A percentile compares a stretch with the other conserved stretches of the same genome.
Evolutionary conservation across 371 early-diverging fungal species (phyloP).

Genomic region (Quaeritorhiza haematococci): DNA sequence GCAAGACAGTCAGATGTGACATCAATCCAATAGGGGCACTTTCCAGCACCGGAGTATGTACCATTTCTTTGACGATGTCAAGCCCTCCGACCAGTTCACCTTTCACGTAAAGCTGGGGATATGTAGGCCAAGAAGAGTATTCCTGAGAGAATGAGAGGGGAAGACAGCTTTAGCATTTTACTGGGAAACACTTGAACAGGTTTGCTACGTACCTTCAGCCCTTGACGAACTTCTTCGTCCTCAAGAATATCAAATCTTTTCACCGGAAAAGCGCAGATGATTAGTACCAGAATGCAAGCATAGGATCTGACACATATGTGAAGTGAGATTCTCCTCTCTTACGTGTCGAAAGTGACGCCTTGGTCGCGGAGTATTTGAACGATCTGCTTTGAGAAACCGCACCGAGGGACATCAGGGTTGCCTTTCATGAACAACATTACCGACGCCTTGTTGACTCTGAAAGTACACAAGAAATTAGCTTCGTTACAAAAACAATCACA

Average conservation of each 20-base stretch:
- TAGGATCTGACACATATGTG: not conserved
- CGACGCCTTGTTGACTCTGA: conserved; percentile 26
- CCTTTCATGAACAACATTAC: conserved; percentile 91
- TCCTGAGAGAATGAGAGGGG: conserved; percentile 17
- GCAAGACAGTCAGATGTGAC: too few species aligned
- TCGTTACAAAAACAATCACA: conserved; percentile 1
- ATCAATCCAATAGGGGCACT: too few species aligned
- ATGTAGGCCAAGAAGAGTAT: conserved; percentile 75
- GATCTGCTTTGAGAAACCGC: conserved; percentile 80
- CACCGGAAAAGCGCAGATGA: too few species aligned
- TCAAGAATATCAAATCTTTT: conserved; percentile 78
- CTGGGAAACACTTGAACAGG: too few species aligned
- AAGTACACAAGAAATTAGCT: not conserved
- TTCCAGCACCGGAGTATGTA: too few species aligned
- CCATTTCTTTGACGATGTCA: conserved; percentile 89
- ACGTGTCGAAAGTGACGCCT: conserved; percentile 60
- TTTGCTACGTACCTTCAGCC: conserved; percentile 33
- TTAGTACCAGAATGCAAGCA: not conserved
- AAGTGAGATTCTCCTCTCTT: too few species aligned
- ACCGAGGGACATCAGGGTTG: conserved; percentile 72
- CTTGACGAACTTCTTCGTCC: conserved; percentile 83
- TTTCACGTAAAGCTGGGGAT: conserved; percentile 83
- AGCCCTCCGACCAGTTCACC: conserved; percentile 92
- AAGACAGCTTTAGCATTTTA: not conserved
- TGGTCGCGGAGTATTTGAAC: conserved; percentile 60